phyloP scores from a whole-genome alignment of 345 rosid species.

The Populus davidiana region DNA sequence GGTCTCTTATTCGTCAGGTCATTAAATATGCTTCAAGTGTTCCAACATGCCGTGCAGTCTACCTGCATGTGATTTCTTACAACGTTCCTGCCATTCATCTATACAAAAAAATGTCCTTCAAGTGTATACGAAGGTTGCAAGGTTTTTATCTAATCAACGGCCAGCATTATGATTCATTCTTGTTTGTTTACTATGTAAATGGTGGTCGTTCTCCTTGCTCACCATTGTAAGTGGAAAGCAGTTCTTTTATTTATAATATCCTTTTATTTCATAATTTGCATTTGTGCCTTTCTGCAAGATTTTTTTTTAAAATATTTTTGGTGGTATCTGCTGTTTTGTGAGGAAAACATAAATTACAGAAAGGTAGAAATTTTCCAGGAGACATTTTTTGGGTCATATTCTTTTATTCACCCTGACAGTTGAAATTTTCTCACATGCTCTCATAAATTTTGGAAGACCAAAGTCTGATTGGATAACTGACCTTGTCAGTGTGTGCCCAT shows the following conservation, averaged over 20 bases:
- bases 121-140: constrained; percentile 63
- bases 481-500: too few relatives aligned
- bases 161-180: constrained; percentile 76
- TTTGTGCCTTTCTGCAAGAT: neutral
- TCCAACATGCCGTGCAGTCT: constrained; percentile 69
- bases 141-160: constrained; percentile 77
- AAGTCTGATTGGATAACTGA: too few relatives aligned
- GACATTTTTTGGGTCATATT: neutral
- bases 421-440: neutral
- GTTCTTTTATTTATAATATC: neutral
- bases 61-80: constrained; percentile 92
- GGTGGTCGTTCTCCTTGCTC: constrained; percentile 89
- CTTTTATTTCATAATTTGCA: neutral
- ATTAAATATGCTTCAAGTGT: constrained; percentile 67
- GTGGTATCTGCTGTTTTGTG: neutral
- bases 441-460: neutral
- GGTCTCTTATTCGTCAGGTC: constrained; percentile 70
- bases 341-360: neutral
- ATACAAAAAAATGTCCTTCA: constrained; percentile 85
- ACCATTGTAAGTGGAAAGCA: constrained; percentile 58
- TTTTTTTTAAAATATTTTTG: neutral
- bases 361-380: neutral
- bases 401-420: neutral
- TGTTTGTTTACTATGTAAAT: constrained; percentile 78
- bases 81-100: constrained; percentile 79